These are phyloP conservation scores for Passalora sequoiae DNA, from an alignment of 2,329 filamentous ascomycete species.

Conservation along the genomic window DNA sequence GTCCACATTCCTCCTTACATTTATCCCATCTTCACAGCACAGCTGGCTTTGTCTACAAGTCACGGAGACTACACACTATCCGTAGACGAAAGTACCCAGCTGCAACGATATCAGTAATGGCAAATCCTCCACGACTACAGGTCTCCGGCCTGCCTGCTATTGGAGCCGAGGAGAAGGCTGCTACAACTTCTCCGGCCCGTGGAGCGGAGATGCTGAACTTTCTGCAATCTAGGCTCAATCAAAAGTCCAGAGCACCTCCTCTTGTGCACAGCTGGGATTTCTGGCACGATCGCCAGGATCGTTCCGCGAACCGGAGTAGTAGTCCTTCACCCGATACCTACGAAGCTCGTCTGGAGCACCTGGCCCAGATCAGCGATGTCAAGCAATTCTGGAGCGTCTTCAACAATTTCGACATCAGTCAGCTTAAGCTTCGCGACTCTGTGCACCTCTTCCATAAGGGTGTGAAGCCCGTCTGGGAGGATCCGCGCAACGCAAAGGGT, in stretches of 20 bases:
- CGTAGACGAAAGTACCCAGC: not conserved
- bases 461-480: constrained; percentile 79
- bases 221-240: constrained; percentile 32
- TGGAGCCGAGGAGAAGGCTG: constrained; percentile 55
- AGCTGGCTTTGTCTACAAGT: constrained; percentile 6
- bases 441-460: constrained; percentile 78
- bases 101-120: constrained; percentile 17
- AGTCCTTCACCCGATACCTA: constrained; percentile 33
- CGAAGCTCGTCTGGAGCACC: constrained; percentile 44
- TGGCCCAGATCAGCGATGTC: constrained; percentile 44
- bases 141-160: constrained; percentile 54
- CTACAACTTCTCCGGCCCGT: constrained; percentile 65
- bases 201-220: constrained; percentile 65
- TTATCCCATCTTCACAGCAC: not conserved
- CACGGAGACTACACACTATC: not conserved
- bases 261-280: constrained; percentile 50
- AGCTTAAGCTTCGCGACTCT: constrained; percentile 60
- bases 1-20: not conserved
- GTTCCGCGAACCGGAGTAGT: constrained; percentile 17
- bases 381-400: constrained; percentile 48
- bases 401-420: constrained; percentile 71
- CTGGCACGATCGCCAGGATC: constrained; percentile 46
- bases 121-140: constrained; percentile 22
- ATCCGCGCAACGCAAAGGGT: constrained; percentile 77
- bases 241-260: constrained; percentile 45